Evolutionary conservation across 768 basidiomycete species (phyloP).

Genomic region (Boletus sp.): DNA sequence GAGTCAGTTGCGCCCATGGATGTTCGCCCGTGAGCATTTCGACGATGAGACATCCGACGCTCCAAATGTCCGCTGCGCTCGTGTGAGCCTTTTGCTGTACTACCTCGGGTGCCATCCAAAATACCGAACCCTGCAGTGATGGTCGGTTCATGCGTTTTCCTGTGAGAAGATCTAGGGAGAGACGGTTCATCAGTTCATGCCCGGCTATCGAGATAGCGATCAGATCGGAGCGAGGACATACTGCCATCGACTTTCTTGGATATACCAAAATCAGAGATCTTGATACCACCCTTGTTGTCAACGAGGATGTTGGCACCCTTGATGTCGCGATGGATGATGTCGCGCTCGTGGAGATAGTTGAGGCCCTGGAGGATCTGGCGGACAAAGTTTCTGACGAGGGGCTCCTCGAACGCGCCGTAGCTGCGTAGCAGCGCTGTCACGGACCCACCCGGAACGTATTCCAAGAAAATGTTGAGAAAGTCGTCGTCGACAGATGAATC

Average conservation of each 20-base stretch:
- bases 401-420: constrained; percentile 94
- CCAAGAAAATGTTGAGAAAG: constrained; percentile 92
- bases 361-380: constrained; percentile 88
- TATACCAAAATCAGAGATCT: constrained; percentile 96
- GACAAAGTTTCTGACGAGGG: constrained; percentile 88
- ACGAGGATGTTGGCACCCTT: constrained; percentile 99
- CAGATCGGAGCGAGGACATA: constrained; percentile 41
- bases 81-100: constrained; percentile 95
- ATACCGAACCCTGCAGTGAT: constrained; percentile 95
- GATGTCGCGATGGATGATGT: constrained; percentile 97
- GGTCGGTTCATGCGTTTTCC: constrained; percentile 81
- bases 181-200: neutral
- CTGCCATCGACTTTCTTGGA: constrained; percentile 97
- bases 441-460: constrained; percentile 95
- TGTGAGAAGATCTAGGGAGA: constrained; percentile 37
- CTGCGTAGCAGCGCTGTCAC: constrained; percentile 84
- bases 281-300: constrained; percentile 96
- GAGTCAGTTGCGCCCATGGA: constrained; percentile 92
- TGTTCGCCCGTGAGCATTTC: constrained; percentile 97
- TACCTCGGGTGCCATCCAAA: constrained; percentile 99
- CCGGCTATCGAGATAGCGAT: neutral
- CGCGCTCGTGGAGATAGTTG: constrained; percentile 86
- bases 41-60: constrained; percentile 89
- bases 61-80: constrained; percentile 94
- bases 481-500: constrained; percentile 93